A percentile compares a stretch with the other conserved stretches of the same genome.
Conservation (phyloP, 306 rosid species). For the Inga laurina region DNA sequence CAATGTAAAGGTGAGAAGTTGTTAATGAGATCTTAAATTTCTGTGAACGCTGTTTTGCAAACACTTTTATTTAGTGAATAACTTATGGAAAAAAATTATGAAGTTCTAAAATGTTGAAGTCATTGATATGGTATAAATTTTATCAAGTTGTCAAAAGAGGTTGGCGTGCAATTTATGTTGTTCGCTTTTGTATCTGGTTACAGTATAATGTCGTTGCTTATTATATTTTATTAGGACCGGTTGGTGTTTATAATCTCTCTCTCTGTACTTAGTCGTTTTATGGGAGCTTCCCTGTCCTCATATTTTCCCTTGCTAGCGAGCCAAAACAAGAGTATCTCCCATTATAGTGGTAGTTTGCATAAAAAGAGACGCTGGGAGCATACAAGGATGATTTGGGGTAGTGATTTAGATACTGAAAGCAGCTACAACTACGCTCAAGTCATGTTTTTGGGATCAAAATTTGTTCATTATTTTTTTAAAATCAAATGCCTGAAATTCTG, state of each 20-base stretch:
- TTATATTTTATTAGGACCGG: background rate
- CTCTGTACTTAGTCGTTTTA: background rate
- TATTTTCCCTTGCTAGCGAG: background rate
- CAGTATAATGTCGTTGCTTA: background rate
- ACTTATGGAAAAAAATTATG: background rate
- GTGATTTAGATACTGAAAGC: background rate
- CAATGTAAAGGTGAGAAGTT: background rate
- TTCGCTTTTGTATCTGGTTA: background rate
- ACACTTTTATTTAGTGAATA: background rate
- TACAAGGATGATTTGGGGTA: background rate
- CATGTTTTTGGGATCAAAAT: background rate
- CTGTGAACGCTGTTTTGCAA: background rate
- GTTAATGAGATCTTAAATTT: background rate
- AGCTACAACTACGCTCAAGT: background rate
- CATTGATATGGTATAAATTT: background rate
- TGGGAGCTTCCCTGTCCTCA: background rate
- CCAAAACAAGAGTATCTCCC: background rate
- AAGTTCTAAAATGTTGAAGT: background rate
- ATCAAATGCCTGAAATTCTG: background rate
- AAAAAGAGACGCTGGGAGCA: background rate
- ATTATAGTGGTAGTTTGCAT: slow-evolving; percentile 1
- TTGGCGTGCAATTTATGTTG: background rate
- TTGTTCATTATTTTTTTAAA: background rate
- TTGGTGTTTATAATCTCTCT: background rate
- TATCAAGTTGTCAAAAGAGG: background rate